phyloP scores from a whole-genome alignment of 371 early-diverging fungal species.

The Blakeslea trispora region DNA sequence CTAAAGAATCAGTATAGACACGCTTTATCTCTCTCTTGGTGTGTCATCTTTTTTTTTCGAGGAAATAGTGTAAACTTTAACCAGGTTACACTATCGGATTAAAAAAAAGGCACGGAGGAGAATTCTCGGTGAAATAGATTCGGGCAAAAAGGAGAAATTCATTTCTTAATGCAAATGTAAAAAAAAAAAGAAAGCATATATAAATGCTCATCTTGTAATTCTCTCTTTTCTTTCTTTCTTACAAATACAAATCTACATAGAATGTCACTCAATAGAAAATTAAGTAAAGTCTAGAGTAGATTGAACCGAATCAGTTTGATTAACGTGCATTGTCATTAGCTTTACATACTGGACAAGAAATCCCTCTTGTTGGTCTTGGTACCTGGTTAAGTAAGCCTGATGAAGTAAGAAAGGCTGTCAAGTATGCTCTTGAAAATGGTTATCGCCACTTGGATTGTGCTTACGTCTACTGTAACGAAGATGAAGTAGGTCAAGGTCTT shows the following conservation, averaged over 20 bases:
- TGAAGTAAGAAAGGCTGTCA: conserved; percentile 62
- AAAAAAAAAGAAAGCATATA: conserved; percentile 11
- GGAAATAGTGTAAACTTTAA: too few relatives aligned
- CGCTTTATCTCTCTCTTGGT: too few relatives aligned
- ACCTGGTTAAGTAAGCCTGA: conserved; percentile 64
- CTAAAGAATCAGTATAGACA: too few relatives aligned
- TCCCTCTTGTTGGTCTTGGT: conserved; percentile 56
- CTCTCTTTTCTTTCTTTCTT: neutral
- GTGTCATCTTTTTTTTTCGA: too few relatives aligned
- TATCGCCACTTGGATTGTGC: conserved; percentile 84
- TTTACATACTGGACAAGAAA: conserved; percentile 57
- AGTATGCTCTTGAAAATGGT: conserved; percentile 54
- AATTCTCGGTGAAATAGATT: conserved; percentile 17
- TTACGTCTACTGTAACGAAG: conserved; percentile 78
- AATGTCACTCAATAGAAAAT: conserved; percentile 27
- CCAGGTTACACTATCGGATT: too few relatives aligned
- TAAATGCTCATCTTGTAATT: conserved; percentile 1
- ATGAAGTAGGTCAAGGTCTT: conserved; percentile 80
- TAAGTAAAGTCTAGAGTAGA: conserved; percentile 18
- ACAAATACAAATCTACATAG: neutral
- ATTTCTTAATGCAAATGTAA: conserved; percentile 10
- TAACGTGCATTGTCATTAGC: conserved; percentile 14
- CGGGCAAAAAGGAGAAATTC: conserved; percentile 25
- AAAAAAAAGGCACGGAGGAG: too few relatives aligned
- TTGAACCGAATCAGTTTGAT: neutral